Percentiles rank a stretch among this genome's conserved stretches.
Evolutionary conservation across 2,329 filamentous ascomycete species (phyloP).

Genomic region (Alternaria tenuissima): DNA sequence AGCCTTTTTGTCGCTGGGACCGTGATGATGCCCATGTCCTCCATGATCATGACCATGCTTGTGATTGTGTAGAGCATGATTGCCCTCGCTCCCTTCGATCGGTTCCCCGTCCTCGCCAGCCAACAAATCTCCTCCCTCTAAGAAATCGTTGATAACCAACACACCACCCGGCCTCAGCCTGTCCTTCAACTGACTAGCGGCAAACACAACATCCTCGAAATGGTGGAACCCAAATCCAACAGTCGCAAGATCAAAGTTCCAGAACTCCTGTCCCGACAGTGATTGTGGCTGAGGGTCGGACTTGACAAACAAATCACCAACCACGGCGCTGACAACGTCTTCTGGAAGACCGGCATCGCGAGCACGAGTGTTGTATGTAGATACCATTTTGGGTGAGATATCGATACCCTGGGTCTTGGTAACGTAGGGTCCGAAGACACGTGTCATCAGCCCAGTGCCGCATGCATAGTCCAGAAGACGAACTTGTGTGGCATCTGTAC

Average conservation of each 20-base stretch:
- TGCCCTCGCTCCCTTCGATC: slow-evolving; percentile 34
- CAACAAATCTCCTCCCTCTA: slow-evolving; percentile 59
- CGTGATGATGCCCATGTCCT: slow-evolving; percentile 12
- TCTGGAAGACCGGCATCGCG: slow-evolving; percentile 23
- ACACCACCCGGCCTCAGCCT: slow-evolving; percentile 72
- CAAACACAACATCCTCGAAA: slow-evolving; percentile 67
- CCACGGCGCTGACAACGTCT: slow-evolving; percentile 33
- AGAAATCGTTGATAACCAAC: slow-evolving; percentile 73
- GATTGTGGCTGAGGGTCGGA: slow-evolving; percentile 26
- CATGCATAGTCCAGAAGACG: slow-evolving; percentile 38
- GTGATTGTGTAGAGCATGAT: slow-evolving; percentile 34
- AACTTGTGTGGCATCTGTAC: slow-evolving; percentile 48
- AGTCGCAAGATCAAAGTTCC: slow-evolving; percentile 54
- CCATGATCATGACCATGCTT: slow-evolving; percentile 33
- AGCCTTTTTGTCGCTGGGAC: slow-evolving; percentile 9
- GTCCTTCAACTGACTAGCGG: slow-evolving; percentile 66
- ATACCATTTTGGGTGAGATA: slow-evolving; percentile 74
- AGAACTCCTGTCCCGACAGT: slow-evolving; percentile 42
- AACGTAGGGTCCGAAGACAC: slow-evolving; percentile 69
- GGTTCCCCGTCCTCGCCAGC: slow-evolving; percentile 38
- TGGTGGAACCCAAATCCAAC: slow-evolving; percentile 58
- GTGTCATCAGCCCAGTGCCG: slow-evolving; percentile 7
- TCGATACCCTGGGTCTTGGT: slow-evolving; percentile 74
- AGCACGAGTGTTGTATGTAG: slow-evolving; percentile 69
- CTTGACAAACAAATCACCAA: slow-evolving; percentile 50